Evolutionary conservation across 2,329 filamentous ascomycete species (phyloP).

Genomic region (Diplodia seriata): DNA sequence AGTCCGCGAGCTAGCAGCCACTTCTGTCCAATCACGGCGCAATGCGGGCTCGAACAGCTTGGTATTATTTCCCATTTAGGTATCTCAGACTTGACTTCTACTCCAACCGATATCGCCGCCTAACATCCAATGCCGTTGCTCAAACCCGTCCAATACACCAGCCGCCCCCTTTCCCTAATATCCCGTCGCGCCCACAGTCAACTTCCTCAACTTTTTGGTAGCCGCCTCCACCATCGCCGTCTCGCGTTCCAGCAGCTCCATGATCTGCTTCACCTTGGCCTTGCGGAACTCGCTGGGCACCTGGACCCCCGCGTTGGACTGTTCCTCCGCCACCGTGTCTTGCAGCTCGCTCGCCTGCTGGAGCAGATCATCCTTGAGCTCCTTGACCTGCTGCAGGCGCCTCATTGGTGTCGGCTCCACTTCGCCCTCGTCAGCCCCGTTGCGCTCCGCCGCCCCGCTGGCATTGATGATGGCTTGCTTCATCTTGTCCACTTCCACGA

Average conservation of each 20-base stretch:
- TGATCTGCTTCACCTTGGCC: constrained; percentile 45
- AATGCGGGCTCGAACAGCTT: constrained; percentile 8
- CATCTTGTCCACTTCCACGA: constrained; percentile 61
- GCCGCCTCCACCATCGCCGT: constrained; percentile 45
- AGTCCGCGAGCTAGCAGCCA: not conserved
- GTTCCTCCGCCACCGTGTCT: constrained; percentile 33
- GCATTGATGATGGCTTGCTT: constrained; percentile 47
- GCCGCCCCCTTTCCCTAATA: constrained; percentile 19
- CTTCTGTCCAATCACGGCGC: constrained; percentile 5
- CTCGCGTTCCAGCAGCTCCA: constrained; percentile 44
- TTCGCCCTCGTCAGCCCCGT: constrained; percentile 38
- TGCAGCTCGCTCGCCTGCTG: constrained; percentile 39
- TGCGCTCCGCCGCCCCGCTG: constrained; percentile 27
- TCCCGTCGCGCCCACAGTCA: constrained; percentile 32
- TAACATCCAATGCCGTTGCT: constrained; percentile 13
- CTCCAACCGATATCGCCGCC: constrained; percentile 7
- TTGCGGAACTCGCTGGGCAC: constrained; percentile 46
- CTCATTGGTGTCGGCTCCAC: constrained; percentile 49
- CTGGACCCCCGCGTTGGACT: constrained; percentile 35
- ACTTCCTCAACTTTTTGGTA: constrained; percentile 39
- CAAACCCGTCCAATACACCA: constrained; percentile 17
- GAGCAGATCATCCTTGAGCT: constrained; percentile 60
- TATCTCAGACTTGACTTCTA: constrained; percentile 7
- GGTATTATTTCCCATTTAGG: constrained; percentile 31
- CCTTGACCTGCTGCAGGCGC: constrained; percentile 64